These are phyloP conservation scores for Bifiguratus adelaidae DNA, from an alignment of 192 early-diverging fungal species.

Conservation along the genomic window DNA sequence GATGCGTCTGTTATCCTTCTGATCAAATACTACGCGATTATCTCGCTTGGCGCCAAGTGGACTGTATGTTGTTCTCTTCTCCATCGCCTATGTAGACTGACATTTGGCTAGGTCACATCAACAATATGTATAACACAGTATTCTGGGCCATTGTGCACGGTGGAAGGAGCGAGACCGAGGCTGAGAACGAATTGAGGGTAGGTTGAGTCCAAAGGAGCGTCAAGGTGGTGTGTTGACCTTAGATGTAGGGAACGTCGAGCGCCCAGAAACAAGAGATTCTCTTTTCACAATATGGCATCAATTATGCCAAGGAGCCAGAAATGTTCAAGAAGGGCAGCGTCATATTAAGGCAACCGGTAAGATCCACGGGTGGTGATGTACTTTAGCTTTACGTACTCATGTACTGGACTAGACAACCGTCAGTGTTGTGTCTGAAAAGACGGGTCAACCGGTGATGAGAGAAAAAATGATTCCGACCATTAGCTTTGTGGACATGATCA, in stretches of 20 bases:
- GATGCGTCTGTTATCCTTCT: conserved; percentile 81
- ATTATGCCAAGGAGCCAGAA: conserved; percentile 75
- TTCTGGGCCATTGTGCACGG: conserved; percentile 84
- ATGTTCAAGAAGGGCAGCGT: conserved; percentile 88
- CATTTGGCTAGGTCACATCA: conserved; percentile 37
- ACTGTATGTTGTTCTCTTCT: conserved; percentile 35
- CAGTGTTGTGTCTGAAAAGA: conserved; percentile 5
- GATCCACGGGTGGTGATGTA: background rate
- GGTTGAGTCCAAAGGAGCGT: conserved; percentile 2
- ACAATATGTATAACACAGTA: conserved; percentile 93
- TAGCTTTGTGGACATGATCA: conserved; percentile 64
- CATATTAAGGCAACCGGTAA: conserved; percentile 50
- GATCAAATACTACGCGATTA: conserved; percentile 82
- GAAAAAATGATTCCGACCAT: conserved; percentile 40
- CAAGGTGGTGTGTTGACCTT: background rate
- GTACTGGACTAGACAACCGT: conserved; percentile 9
- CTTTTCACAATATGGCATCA: conserved; percentile 73
- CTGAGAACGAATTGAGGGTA: conserved; percentile 65
- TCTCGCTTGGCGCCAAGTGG: conserved; percentile 88
- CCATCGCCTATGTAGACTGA: background rate
- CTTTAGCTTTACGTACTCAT: conserved; percentile 8
- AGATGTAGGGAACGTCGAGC: conserved; percentile 67
- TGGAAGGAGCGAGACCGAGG: conserved; percentile 60
- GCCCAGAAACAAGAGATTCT: conserved; percentile 88
- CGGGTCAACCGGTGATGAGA: conserved; percentile 20